phyloP scores from a whole-genome alignment of 2,329 filamentous ascomycete genomes.

The Microthyrium microscopicum region DNA sequence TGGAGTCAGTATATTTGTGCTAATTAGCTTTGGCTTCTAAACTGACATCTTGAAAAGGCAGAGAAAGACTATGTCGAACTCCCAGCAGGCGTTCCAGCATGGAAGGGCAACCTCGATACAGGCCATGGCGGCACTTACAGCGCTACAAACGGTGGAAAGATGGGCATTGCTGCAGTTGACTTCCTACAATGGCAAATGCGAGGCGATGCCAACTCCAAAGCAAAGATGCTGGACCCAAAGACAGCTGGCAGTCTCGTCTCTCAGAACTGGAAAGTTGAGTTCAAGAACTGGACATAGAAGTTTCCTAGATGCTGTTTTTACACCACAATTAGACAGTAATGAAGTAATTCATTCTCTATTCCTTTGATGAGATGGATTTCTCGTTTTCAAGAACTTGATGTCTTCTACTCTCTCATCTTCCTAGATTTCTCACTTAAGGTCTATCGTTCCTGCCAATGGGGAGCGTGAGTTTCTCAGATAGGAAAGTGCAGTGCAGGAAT shows the following conservation, averaged over 20 bases:
- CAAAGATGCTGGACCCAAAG: constrained; percentile 9
- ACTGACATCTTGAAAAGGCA: constrained; percentile 6
- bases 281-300: constrained; percentile 10
- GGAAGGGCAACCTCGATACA: constrained; percentile 12
- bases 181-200: constrained; percentile 14
- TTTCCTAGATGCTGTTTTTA: too few relatives aligned
- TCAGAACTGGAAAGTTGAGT: constrained; percentile 12
- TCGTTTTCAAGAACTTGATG: too few relatives aligned
- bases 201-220: constrained; percentile 12
- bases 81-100: constrained; percentile 10
- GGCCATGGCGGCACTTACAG: constrained; percentile 12
- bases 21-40: background rate
- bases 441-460: too few relatives aligned
- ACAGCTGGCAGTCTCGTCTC: constrained; percentile 10
- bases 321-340: too few relatives aligned
- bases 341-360: too few relatives aligned
- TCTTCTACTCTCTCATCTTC: too few relatives aligned
- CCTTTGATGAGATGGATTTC: too few relatives aligned
- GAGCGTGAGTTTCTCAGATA: too few relatives aligned
- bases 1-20: constrained; percentile 9
- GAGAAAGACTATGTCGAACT: constrained; percentile 12
- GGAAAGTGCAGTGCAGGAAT: too few relatives aligned
- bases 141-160: constrained; percentile 13
- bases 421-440: too few relatives aligned
- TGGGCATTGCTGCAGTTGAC: constrained; percentile 12